phyloP scores from a whole-genome alignment of 2,329 filamentous ascomycete genomes.

The Zymoseptoria passerinii region DNA sequence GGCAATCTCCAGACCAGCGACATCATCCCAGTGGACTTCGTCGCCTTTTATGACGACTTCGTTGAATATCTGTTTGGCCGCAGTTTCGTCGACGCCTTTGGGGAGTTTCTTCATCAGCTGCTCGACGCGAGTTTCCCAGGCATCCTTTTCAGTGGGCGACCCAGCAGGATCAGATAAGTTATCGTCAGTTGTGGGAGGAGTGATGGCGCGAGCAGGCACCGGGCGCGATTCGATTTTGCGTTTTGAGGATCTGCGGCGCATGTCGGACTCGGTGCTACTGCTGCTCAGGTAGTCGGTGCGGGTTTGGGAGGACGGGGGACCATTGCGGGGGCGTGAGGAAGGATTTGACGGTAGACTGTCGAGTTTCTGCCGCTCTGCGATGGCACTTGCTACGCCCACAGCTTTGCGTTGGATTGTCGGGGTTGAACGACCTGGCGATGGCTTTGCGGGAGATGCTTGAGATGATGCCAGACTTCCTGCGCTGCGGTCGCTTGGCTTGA shows the following conservation, averaged over 20 bases:
- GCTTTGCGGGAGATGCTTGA: background rate
- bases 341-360: slow-evolving; percentile 22
- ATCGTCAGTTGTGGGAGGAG: slow-evolving; percentile 35
- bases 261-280: slow-evolving; percentile 16
- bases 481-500: slow-evolving; percentile 13
- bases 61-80: slow-evolving; percentile 87
- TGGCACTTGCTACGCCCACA: slow-evolving; percentile 29
- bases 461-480: background rate
- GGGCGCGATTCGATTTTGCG: slow-evolving; percentile 19
- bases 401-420: slow-evolving; percentile 30
- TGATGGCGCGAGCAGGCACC: slow-evolving; percentile 28
- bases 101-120: slow-evolving; percentile 69
- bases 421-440: slow-evolving; percentile 2
- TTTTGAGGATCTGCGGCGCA: slow-evolving; percentile 15
- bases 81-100: slow-evolving; percentile 68
- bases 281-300: slow-evolving; percentile 3
- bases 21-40: slow-evolving; percentile 88
- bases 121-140: slow-evolving; percentile 55
- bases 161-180: slow-evolving; percentile 39
- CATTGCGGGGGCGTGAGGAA: slow-evolving; percentile 8
- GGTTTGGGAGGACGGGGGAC: slow-evolving; percentile 6
- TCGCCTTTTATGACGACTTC: slow-evolving; percentile 93
- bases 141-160: slow-evolving; percentile 32
- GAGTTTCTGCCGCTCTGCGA: slow-evolving; percentile 25
- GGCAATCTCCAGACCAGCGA: slow-evolving; percentile 81